Base-by-base conservation (phyloP, 345 rosid species). In the Populus deltoides region DNA sequence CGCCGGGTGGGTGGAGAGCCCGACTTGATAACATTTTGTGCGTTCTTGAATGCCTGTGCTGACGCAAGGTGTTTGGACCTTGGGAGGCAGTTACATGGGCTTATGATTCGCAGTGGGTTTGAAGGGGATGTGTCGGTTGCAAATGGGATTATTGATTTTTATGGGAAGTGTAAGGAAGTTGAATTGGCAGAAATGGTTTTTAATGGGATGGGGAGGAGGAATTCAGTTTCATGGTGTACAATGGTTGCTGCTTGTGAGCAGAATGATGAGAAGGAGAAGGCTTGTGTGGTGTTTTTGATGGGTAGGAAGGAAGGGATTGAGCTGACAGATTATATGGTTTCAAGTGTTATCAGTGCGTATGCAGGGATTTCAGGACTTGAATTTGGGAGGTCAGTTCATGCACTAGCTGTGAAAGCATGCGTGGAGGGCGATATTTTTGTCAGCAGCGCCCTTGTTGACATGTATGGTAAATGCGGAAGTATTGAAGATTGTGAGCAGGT, bases 391-490 rank as follows among this genome's bases (percentile, higher is more conserved):
- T 90, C 92, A 33, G 80, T 90, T 68, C 97, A 91, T 71, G 93
- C 87, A 47, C 88, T 89, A 15, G 90, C 94, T 8, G 87, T 88
- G 49, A 94, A 94, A 82, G 91, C 89, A 24, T 92, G 97, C 16
- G 79, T 87, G 33, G 93, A 86, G 38, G 84, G 73, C 74, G 88
- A 89, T 79, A 68, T 90, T 38, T 91, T 89, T 78, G 97, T 94
- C 4, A 89, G 94, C 47, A 90, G 92, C 82, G 92, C 97, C 13
- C 88, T 93, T 1, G 90, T 92, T 81, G 94, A 92, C 81, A 90
- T 94, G 97, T 94, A 94, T 47, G 97, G 98, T n/a, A 94, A 92
- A 89, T 92, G 98, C 55, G 98, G 97, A 72, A 85, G 91, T 49
- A 84, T 89, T 45, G 83, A 88, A 33, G 92, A 92, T 72, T 79